Percentiles rank a stretch among this genome's conserved stretches.
phyloP scores from a whole-genome alignment of 768 basidiomycete species.

The Pulveroboletus sp. region DNA sequence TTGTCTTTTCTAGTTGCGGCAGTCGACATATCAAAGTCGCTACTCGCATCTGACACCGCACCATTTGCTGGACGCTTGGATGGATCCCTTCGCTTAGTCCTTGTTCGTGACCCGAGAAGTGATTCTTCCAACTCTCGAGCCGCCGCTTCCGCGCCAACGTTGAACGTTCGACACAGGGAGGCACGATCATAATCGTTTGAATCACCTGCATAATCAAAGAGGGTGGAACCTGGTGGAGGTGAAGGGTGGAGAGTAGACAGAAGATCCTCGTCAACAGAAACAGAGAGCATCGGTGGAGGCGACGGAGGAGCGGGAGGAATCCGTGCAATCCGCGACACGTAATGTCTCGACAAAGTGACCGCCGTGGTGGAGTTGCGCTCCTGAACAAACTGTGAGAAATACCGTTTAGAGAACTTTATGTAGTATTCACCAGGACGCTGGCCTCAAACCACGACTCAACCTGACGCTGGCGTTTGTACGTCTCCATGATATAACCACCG shows the following conservation, averaged over 20 bases:
- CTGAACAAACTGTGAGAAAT: constrained; percentile 35
- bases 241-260: constrained; percentile 34
- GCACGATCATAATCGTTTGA: constrained; percentile 20
- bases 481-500: constrained; percentile 63
- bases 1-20: constrained; percentile 35
- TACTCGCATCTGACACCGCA: constrained; percentile 53
- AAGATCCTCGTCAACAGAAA: constrained; percentile 33
- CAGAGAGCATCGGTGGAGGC: constrained; percentile 29
- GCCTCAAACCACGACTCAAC: constrained; percentile 72
- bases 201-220: constrained; percentile 29
- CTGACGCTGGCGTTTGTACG: constrained; percentile 66
- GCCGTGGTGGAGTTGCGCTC: constrained; percentile 67
- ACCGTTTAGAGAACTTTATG: background rate
- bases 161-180: constrained; percentile 20
- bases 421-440: constrained; percentile 50
- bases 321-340: constrained; percentile 39
- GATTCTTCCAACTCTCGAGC: constrained; percentile 55
- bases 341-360: constrained; percentile 33
- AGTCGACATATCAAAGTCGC: constrained; percentile 46
- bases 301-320: constrained; percentile 40
- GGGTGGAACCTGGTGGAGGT: constrained; percentile 30
- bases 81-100: constrained; percentile 40
- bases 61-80: constrained; percentile 48
- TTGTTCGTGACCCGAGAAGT: constrained; percentile 37
- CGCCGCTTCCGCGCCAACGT: constrained; percentile 46